A percentile compares a stretch with the other conserved stretches of the same genome.
Conservation (phyloP, 2,329 filamentous ascomycete genomes). For the Sporothrix curviconia region DNA sequence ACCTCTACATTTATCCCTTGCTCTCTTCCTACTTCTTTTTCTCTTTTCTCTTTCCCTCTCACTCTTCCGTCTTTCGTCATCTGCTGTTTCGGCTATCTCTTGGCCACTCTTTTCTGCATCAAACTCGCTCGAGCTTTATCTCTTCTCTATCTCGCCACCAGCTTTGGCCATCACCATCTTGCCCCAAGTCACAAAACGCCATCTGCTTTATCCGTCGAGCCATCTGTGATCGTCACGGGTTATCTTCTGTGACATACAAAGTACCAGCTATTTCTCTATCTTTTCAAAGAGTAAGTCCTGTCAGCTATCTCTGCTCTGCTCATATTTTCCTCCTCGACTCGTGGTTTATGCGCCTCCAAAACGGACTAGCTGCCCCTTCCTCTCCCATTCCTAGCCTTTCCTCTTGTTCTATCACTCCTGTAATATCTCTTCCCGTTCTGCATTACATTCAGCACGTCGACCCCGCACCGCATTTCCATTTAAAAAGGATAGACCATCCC, state of each 20-base stretch:
- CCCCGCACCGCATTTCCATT: conserved; percentile 7
- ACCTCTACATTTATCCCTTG: neutral
- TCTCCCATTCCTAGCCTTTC: no score
- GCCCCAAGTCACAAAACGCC: neutral
- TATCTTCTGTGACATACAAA: neutral
- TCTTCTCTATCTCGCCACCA: neutral
- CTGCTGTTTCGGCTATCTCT: neutral
- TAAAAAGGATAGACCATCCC: neutral
- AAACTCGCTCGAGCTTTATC: neutral
- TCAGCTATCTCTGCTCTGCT: neutral
- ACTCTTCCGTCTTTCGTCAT: neutral
- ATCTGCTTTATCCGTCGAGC: conserved; percentile 2
- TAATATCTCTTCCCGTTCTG: neutral
- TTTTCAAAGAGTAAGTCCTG: neutral
- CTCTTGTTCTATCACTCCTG: no score
- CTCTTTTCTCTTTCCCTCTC: neutral
- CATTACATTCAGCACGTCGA: neutral
- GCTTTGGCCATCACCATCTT: neutral
- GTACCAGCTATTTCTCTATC: neutral
- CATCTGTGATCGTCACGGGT: neutral
- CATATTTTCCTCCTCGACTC: neutral
- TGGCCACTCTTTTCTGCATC: neutral
- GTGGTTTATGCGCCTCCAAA: no score
- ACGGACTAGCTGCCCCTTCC: no score
- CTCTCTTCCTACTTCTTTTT: neutral